Conservation (phyloP, 164 flowering plant species). For the Vitis rupestris region DNA sequence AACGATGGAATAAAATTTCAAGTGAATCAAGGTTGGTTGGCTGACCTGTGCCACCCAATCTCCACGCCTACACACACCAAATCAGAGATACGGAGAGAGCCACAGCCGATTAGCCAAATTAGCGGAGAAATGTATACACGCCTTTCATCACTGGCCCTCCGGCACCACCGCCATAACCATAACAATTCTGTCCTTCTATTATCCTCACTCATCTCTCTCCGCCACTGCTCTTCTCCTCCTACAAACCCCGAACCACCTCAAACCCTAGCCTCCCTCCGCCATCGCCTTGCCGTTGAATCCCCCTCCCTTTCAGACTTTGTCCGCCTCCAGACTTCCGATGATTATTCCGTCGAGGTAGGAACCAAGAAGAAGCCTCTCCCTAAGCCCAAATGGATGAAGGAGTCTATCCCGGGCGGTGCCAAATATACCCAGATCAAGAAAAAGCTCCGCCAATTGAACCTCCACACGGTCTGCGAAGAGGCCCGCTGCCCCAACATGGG, state of each 20-base stretch:
- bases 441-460: slow-evolving; percentile 62
- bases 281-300: slow-evolving; percentile 49
- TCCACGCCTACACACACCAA: no score
- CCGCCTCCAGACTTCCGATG: slow-evolving; percentile 23
- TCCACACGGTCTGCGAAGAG: slow-evolving; percentile 79
- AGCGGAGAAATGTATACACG: no score
- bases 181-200: no score
- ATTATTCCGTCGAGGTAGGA: slow-evolving; percentile 71
- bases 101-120: no score
- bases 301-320: slow-evolving; percentile 54
- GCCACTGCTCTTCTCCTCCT: no score
- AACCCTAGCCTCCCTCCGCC: slow-evolving; percentile 53
- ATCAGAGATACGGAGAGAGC: no score
- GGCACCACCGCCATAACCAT: no score
- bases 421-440: slow-evolving; percentile 67
- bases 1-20: no score
- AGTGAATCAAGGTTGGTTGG: no score
- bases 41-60: no score
- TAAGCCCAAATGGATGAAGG: slow-evolving; percentile 80
- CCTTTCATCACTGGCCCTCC: no score
- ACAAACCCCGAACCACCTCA: slow-evolving; percentile 4
- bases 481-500: slow-evolving; percentile 70
- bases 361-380: slow-evolving; percentile 72
- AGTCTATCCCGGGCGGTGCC: slow-evolving; percentile 60
- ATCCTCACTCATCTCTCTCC: no score